Evolutionary conservation across 2,329 filamentous ascomycete species (phyloP).

Genomic region (Monilinia fructicola): DNA sequence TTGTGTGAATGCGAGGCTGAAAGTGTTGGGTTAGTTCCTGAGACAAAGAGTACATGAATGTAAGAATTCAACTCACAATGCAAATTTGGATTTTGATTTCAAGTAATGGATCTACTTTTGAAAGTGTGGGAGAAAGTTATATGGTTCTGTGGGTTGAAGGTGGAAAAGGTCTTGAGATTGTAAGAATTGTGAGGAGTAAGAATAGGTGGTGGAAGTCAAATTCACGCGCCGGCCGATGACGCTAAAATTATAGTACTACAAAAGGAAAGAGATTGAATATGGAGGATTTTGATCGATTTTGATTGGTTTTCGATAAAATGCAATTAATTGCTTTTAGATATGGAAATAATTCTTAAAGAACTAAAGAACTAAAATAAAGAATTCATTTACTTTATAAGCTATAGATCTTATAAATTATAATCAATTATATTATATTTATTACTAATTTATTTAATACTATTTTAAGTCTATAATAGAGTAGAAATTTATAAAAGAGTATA

Average conservation of each 20-base stretch:
- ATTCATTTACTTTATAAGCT: no score
- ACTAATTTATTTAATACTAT: no score
- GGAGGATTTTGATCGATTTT: not conserved
- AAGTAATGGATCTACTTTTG: not conserved
- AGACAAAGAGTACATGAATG: not conserved
- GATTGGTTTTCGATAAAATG: not conserved
- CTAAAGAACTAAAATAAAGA: no score
- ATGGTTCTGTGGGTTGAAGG: not conserved
- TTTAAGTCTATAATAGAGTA: no score
- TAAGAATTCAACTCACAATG: conserved; percentile 13
- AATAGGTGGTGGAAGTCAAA: not conserved
- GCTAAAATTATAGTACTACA: conserved; percentile 12
- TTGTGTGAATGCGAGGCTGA: conserved; percentile 7
- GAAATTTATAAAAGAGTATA: no score
- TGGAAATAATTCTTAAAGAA: no score
- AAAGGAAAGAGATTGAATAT: not conserved
- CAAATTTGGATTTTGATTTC: not conserved
- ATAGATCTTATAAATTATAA: no score
- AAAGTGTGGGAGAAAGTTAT: not conserved
- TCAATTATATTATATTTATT: no score
- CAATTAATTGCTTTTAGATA: no score
- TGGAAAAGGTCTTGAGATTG: not conserved
- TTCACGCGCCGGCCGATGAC: conserved; percentile 23
- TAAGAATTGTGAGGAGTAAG: not conserved
- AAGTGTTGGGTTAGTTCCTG: conserved; percentile 6